These are phyloP conservation scores for Trichoderma sp. DNA, from an alignment of 2,329 filamentous ascomycete genomes.

Conservation along the genomic window DNA sequence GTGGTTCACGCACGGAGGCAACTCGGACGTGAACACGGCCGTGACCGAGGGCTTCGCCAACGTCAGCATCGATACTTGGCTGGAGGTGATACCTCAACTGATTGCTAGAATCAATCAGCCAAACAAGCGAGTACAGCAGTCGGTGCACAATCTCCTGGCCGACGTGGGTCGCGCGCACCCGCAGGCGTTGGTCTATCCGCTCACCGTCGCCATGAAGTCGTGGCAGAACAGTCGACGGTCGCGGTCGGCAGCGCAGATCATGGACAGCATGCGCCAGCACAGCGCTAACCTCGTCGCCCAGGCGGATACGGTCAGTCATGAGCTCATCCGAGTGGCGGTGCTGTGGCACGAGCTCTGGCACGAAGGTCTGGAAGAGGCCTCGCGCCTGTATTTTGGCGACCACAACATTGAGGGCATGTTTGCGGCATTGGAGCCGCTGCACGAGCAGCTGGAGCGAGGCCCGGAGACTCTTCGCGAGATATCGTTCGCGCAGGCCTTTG, in stretches of 20 bases:
- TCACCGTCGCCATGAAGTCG: constrained; percentile 98
- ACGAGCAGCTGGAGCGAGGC: constrained; percentile 86
- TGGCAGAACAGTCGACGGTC: constrained; percentile 78
- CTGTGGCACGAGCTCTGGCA: constrained; percentile 99
- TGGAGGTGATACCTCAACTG: constrained; percentile 95
- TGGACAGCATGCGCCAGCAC: constrained; percentile 97
- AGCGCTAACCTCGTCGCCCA: constrained; percentile 92
- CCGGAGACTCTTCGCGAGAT: constrained; percentile 94
- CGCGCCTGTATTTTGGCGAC: constrained; percentile 93
- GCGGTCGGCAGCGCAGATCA: constrained; percentile 86
- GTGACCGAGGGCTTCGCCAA: constrained; percentile 89
- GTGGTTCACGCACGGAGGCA: constrained; percentile 93
- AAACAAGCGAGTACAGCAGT: constrained; percentile 81
- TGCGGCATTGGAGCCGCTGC: constrained; percentile 81
- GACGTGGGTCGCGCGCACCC: constrained; percentile 94
- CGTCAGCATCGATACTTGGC: constrained; percentile 96
- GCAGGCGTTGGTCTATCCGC: constrained; percentile 92
- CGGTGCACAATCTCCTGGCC: constrained; percentile 87
- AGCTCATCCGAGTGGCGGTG: constrained; percentile 94
- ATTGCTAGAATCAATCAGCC: constrained; percentile 98
- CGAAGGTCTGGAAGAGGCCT: constrained; percentile 95
- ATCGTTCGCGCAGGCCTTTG: constrained; percentile 96
- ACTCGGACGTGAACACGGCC: constrained; percentile 81
- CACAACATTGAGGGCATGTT: constrained; percentile 99
- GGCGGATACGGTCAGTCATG: constrained; percentile 91